Percentiles rank a stretch among this genome's conserved stretches.
Conservation (phyloP, 2,329 filamentous ascomycete species). For the Claviceps sp. region DNA sequence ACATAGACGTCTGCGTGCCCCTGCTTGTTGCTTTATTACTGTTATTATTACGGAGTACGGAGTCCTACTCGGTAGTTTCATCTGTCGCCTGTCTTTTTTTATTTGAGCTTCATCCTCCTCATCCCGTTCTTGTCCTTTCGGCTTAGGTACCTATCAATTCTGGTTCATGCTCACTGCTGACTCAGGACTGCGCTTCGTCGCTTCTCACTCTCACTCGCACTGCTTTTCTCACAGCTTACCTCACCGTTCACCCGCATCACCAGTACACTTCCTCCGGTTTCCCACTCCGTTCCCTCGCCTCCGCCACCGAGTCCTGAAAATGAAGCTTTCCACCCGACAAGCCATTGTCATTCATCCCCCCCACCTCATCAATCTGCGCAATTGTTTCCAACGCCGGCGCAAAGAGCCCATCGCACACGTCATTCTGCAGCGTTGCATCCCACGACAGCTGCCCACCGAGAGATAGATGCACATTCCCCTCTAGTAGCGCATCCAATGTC, state of each 20-base stretch:
- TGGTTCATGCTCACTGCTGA: neutral
- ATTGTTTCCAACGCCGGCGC: slow-evolving; percentile 17
- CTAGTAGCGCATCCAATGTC: slow-evolving; percentile 8
- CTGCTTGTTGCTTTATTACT: no score
- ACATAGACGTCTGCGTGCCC: no score
- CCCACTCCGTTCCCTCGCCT: neutral
- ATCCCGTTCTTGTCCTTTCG: no score
- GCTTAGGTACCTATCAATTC: no score
- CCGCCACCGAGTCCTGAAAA: neutral
- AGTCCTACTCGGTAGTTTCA: no score
- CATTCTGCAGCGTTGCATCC: slow-evolving; percentile 11
- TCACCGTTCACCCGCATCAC: slow-evolving; percentile 1
- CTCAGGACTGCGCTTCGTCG: neutral
- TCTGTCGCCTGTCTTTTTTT: no score
- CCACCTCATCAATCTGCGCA: slow-evolving; percentile 18
- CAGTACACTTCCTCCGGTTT: neutral
- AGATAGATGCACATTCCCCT: slow-evolving; percentile 14
- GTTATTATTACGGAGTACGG: no score
- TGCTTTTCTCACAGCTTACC: neutral
- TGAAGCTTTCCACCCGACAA: neutral
- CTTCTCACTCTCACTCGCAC: neutral
- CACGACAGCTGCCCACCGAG: slow-evolving; percentile 15
- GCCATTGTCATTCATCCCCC: slow-evolving; percentile 15
- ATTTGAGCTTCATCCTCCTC: no score
- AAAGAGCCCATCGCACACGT: slow-evolving; percentile 15